A percentile compares a stretch with the other conserved stretches of the same genome.
phyloP scores from a whole-genome alignment of 257 asterid genomes.

The Solanum sitiens region DNA sequence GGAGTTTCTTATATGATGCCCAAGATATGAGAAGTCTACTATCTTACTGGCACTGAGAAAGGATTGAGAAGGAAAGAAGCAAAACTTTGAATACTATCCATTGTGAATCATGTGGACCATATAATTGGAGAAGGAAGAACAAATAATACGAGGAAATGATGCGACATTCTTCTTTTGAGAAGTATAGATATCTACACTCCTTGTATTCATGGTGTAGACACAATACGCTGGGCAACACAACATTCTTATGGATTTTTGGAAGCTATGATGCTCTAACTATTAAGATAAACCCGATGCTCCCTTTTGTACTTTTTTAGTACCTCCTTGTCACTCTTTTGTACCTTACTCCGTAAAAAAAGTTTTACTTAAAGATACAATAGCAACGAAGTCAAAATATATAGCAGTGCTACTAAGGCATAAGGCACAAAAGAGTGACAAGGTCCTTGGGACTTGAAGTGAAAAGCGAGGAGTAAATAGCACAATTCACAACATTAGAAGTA shows the following conservation, averaged over 20 bases:
- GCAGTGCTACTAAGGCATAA: background rate
- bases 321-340: background rate
- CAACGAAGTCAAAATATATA: background rate
- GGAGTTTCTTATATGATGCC: background rate
- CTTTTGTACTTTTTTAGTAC: background rate
- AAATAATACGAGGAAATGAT: background rate
- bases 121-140: background rate
- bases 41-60: background rate
- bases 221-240: background rate
- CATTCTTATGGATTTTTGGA: background rate
- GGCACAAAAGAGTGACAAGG: background rate
- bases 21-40: background rate
- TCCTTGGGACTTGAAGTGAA: background rate
- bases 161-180: background rate
- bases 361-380: background rate
- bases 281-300: background rate
- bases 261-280: background rate
- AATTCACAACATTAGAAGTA: background rate
- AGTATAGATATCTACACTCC: background rate
- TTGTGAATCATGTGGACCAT: background rate
- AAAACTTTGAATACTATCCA: background rate
- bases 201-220: background rate
- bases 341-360: background rate
- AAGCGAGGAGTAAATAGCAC: background rate
- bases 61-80: background rate